phyloP scores from a whole-genome alignment of 768 basidiomycete genomes.

The Serendipita indica region DNA sequence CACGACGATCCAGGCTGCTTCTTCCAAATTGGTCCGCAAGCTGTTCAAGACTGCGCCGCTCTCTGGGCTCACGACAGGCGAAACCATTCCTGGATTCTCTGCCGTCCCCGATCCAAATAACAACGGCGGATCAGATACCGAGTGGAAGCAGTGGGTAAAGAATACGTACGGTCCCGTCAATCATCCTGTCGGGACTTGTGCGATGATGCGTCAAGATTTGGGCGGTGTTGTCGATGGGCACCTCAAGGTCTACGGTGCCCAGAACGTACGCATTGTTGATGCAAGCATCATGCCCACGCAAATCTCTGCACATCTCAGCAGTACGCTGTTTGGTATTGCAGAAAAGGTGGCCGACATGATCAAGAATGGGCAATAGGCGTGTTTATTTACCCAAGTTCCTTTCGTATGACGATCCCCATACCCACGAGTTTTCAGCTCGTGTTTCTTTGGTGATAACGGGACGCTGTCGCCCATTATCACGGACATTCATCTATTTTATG shows the following conservation, averaged over 20 bases:
- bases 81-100: constrained; percentile 28
- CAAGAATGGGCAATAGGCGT: neutral
- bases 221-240: constrained; percentile 20
- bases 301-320: constrained; percentile 32
- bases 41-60: constrained; percentile 30
- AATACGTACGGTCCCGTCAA: constrained; percentile 30
- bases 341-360: constrained; percentile 32
- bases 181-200: constrained; percentile 34
- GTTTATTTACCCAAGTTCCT: too few relatives aligned
- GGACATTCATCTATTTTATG: too few relatives aligned
- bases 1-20: constrained; percentile 35
- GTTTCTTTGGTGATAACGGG: too few relatives aligned
- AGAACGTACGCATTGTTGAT: constrained; percentile 35
- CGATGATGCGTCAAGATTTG: constrained; percentile 22
- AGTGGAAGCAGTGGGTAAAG: constrained; percentile 34
- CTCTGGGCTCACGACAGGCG: constrained; percentile 28
- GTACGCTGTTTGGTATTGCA: constrained; percentile 39
- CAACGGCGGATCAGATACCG: constrained; percentile 29
- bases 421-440: too few relatives aligned
- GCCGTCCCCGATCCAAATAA: constrained; percentile 30
- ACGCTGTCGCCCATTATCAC: too few relatives aligned
- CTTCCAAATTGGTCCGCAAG: constrained; percentile 30
- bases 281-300: constrained; percentile 36
- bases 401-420: too few relatives aligned
- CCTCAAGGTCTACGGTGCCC: constrained; percentile 16